Evolutionary conservation across 768 basidiomycete species (phyloP), one percentile per base, ranked within the genome.

Genomic region (Mycena crocata): DNA sequence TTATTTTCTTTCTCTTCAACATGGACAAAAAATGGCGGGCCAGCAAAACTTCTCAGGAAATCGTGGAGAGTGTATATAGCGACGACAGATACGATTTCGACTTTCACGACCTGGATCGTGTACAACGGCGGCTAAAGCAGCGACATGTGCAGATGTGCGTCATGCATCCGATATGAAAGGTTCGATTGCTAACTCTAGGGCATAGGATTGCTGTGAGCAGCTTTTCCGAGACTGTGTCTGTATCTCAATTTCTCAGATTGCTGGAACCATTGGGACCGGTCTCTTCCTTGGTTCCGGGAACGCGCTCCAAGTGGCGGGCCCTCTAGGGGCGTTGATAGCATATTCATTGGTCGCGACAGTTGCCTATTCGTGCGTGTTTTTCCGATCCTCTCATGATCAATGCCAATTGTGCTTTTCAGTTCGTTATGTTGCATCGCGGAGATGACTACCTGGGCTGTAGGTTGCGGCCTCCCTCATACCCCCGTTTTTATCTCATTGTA

Each of bases 81-180:
- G 68, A 70, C 52, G 64, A 68, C 59, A 81, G 83, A 34, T 81
- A 81, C 75, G 80, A 83, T 46, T 86, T 91, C 65, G 86, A 90
- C 68, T 83, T 79, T n/a, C 83, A 85, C 59, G 89, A 91, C 73
- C 79, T 89, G 52, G 92, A 93, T 72, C 83, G 82, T 32, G 90
- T 93, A 6, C 92, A 93, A 71, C 86, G 92, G 31, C 85, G 86
- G 39, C 84, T 93, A 39, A 88, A 91, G 78, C 90, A 92, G 77
- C 87, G 91, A 32, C 91, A 93, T 86, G 88, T 91, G 17, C 92
- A 93, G 75, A 93, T 93, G 91, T 89, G 72, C 57, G 86, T 51
- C 19, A 26, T 49, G 42, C 39, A 28, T 34, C 12, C 57, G 21
- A 60, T 23, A 15, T 2, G 15, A 44, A n/a, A n/a, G n/a, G n/a